phyloP scores from a whole-genome alignment of 1,284 basidiomycete genomes.

The Fomes fomentarius region DNA sequence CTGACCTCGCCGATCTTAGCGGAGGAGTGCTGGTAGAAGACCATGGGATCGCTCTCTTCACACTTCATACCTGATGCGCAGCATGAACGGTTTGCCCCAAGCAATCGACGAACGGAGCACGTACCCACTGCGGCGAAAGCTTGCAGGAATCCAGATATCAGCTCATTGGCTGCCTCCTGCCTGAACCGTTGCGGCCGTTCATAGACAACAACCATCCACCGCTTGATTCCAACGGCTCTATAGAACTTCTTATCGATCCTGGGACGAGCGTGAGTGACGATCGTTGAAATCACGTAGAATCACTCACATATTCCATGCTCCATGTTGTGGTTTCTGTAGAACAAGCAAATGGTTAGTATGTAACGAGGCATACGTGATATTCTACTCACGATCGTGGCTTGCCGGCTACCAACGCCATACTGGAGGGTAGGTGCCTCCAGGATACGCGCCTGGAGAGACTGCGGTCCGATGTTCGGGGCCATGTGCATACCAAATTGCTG shows the following conservation, averaged over 20 bases:
- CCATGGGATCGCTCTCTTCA: slow-evolving; percentile 41
- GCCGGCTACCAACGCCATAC: slow-evolving; percentile 56
- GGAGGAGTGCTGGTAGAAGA: slow-evolving; percentile 58
- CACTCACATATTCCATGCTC: slow-evolving; percentile 70
- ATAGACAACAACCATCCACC: slow-evolving; percentile 68
- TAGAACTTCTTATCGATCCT: slow-evolving; percentile 72
- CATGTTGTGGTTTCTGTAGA: slow-evolving; percentile 58
- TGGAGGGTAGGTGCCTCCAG: slow-evolving; percentile 61
- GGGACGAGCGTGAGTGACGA: slow-evolving; percentile 14
- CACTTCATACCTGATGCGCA: slow-evolving; percentile 52
- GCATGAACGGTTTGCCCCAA: no score
- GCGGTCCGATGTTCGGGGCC: slow-evolving; percentile 47
- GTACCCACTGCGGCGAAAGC: slow-evolving; percentile 59
- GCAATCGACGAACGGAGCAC: slow-evolving; percentile 32
- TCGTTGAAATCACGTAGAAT: background rate
- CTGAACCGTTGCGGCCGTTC: slow-evolving; percentile 59
- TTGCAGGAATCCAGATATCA: slow-evolving; percentile 50
- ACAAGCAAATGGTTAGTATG: background rate
- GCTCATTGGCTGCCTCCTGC: slow-evolving; percentile 44
- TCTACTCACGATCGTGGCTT: slow-evolving; percentile 54
- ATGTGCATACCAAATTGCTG: slow-evolving; percentile 64
- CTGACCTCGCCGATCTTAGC: slow-evolving; percentile 50
- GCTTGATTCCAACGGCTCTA: slow-evolving; percentile 48
- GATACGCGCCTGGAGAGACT: slow-evolving; percentile 61
- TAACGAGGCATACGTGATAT: background rate